Evolutionary conservation across 2,329 filamentous ascomycete genomes (phyloP), one percentile per base, ranked within the genome.

Genomic region (Fusarium hostae): DNA sequence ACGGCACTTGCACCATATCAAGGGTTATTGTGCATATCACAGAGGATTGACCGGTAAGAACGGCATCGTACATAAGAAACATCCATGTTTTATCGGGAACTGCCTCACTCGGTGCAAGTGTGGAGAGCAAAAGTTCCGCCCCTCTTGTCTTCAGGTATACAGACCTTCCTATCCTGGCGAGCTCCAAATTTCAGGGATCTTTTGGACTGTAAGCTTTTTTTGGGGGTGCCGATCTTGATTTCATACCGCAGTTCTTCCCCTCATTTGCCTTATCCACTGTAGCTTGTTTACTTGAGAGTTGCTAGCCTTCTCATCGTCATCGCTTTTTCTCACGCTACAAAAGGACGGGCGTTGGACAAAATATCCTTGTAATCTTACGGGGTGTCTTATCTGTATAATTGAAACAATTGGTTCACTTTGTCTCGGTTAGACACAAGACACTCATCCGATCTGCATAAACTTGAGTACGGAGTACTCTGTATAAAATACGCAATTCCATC

Each of bases 121-220:
- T 52, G 66, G 67, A 40, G 61, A 70, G 60, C 66, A 70, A 70
- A 70, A 70, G 67, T 69, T 50, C 66, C 66, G 22, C 45, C 58
- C 16, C 15, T 35, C 15, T 15, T 35, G n/a, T 30, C 12, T 1
- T 39, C 34, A 8, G 24, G 28, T n/a, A 45, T 11, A 47, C 24
- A 20, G 15, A 61, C 51, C 59, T 61, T 45, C 51, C 59, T 58
- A 22, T 61, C 35, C 32, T 8, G 26, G 48, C n/a, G 40, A 30
- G 51, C 54, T 56, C 52, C 32, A 50, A 24, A 47, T 22, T 15
- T 30, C n/a, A 45, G 24, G 39, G 52, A 24, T 32, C 30, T 41
- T 59, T 57, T 57, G 54, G 30, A 15, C 20, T 24, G 16, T 6
- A n/a, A 20, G 48, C 22, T 16, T 22, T 20, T 43, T 39, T 35